phyloP scores from a whole-genome alignment of 768 basidiomycete species.

The Daedaleopsis sinensis region DNA sequence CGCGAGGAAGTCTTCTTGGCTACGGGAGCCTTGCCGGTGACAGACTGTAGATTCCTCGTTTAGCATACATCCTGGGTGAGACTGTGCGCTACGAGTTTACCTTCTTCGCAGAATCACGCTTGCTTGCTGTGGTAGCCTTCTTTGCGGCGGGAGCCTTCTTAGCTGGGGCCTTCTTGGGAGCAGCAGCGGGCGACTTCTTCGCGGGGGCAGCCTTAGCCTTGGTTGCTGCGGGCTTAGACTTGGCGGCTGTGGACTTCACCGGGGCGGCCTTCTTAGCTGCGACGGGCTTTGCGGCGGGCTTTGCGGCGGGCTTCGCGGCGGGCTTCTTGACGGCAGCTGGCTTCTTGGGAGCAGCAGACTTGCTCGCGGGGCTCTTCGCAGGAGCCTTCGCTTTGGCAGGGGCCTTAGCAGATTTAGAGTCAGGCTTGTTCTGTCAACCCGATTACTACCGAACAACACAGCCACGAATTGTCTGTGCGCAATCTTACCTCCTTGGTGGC shows the following conservation, averaged over 20 bases:
- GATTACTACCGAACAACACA: slow-evolving; percentile 22
- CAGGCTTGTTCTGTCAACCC: slow-evolving; percentile 37
- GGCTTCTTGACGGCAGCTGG: slow-evolving; percentile 44
- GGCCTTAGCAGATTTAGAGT: slow-evolving; percentile 35
- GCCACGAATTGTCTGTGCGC: slow-evolving; percentile 6
- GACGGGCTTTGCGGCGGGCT: slow-evolving; percentile 43
- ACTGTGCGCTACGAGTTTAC: slow-evolving; percentile 32
- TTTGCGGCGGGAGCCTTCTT: slow-evolving; percentile 45
- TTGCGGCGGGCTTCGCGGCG: slow-evolving; percentile 41
- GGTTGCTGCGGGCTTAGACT: slow-evolving; percentile 21
- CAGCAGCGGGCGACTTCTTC: slow-evolving; percentile 26
- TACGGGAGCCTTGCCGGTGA: slow-evolving; percentile 19
- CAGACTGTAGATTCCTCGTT: slow-evolving; percentile 10
- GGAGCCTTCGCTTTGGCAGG: background rate
- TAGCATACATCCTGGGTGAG: background rate
- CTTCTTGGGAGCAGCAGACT: slow-evolving; percentile 37
- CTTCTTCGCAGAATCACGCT: slow-evolving; percentile 67
- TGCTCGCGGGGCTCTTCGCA: slow-evolving; percentile 17
- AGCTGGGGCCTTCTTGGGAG: slow-evolving; percentile 35
- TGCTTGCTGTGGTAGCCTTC: slow-evolving; percentile 42
- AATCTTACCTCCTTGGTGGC: slow-evolving; percentile 62
- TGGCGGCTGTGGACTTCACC: slow-evolving; percentile 19
- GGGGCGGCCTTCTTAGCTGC: slow-evolving; percentile 29
- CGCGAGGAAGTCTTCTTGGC: slow-evolving; percentile 16
- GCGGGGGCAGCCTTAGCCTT: slow-evolving; percentile 11